A percentile compares a stretch with the other conserved stretches of the same genome.
Evolutionary conservation across 1,139 yeast species (phyloP).

Genomic region (Zygosaccharomyces sapae): DNA sequence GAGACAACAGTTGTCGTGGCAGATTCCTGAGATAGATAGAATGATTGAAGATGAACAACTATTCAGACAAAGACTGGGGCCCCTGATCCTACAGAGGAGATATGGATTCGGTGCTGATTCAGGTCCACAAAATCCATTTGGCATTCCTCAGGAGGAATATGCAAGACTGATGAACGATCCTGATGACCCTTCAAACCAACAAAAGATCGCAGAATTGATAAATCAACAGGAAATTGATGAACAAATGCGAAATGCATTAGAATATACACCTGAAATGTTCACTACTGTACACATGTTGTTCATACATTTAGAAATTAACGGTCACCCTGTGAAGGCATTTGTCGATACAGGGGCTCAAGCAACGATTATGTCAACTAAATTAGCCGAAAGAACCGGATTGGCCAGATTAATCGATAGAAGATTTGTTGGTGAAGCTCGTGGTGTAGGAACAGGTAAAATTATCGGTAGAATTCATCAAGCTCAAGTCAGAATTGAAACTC

Average conservation of each 20-base stretch:
- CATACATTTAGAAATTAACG: conserved; percentile 72
- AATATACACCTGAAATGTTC: conserved; percentile 86
- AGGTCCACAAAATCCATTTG: conserved; percentile 29
- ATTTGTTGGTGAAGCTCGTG: conserved; percentile 77
- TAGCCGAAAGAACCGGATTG: conserved; percentile 72
- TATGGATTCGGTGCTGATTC: conserved; percentile 11
- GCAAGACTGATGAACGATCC: conserved; percentile 55
- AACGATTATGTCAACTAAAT: conserved; percentile 71
- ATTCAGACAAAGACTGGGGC: conserved; percentile 49
- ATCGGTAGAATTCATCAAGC: conserved; percentile 86
- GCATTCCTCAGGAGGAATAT: conserved; percentile 47
- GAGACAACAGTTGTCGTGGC: conserved; percentile 37
- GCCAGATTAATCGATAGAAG: conserved; percentile 74
- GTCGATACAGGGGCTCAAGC: conserved; percentile 96
- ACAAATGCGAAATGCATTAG: conserved; percentile 73
- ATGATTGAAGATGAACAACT: conserved; percentile 49
- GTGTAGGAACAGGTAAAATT: conserved; percentile 81
- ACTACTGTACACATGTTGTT: conserved; percentile 80
- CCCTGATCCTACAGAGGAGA: conserved; percentile 35
- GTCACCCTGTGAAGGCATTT: conserved; percentile 79
- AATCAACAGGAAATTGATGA: conserved; percentile 73
- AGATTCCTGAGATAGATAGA: conserved; percentile 43
- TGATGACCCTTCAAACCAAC: conserved; percentile 69
- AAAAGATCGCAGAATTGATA: conserved; percentile 61
- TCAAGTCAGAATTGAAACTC: conserved; percentile 71